A percentile compares a stretch with the other conserved stretches of the same genome.
Evolutionary conservation across 2,329 filamentous ascomycete species (phyloP).

Genomic region (Annulohypoxylon truncatum): DNA sequence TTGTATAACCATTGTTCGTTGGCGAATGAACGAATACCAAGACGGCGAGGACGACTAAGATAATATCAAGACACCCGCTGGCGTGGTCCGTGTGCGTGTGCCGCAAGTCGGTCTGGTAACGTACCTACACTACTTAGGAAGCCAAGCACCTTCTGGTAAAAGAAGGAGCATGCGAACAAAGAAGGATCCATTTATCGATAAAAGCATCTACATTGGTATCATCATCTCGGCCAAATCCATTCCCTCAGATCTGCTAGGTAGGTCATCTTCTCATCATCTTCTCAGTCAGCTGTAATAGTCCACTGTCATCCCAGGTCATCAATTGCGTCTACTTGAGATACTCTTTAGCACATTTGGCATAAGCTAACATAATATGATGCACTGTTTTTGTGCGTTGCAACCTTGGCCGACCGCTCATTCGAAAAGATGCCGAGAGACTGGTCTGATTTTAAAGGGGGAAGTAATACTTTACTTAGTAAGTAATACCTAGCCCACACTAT

Average conservation of each 20-base stretch:
- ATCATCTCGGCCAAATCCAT: slow-evolving; percentile 3
- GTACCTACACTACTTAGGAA: neutral
- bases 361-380: slow-evolving; percentile 9
- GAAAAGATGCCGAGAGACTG: slow-evolving; percentile 10
- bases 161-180: slow-evolving; percentile 33
- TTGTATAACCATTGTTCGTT: slow-evolving; percentile 6
- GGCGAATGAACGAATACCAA: slow-evolving; percentile 5
- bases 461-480: neutral
- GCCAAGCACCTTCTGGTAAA: slow-evolving; percentile 29
- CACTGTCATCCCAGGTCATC: slow-evolving; percentile 1
- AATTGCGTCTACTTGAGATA: neutral
- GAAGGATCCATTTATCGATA: slow-evolving; percentile 35
- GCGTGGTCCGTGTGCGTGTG: neutral
- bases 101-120: neutral
- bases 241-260: no score
- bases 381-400: slow-evolving; percentile 11
- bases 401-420: slow-evolving; percentile 26
- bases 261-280: neutral
- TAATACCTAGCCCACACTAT: no score
- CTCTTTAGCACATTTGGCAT: slow-evolving; percentile 1
- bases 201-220: neutral
- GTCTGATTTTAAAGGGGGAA: slow-evolving; percentile 10
- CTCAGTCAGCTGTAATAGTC: neutral
- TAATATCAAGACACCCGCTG: slow-evolving; percentile 27
- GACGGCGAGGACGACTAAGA: neutral